A percentile compares a stretch with the other conserved stretches of the same genome.
Conservation (phyloP, 306 rosid genomes). For the Quercus variabilis region DNA sequence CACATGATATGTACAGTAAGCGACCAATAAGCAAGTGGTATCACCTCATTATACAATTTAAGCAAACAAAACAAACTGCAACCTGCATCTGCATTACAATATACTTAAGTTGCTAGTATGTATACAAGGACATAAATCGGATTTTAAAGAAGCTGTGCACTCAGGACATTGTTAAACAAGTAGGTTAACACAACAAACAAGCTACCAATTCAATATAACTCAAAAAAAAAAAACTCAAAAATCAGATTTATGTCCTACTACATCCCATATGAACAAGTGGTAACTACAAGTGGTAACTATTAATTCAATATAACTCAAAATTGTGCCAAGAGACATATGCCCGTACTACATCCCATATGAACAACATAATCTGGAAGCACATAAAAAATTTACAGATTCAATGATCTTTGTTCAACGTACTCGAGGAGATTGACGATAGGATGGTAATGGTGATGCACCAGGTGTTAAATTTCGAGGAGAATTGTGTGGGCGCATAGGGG, state of each 20-base stretch:
- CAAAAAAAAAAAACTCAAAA: constrained; percentile 33
- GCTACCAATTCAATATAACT: constrained; percentile 15
- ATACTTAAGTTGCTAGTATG: background rate
- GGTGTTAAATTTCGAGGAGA: constrained; percentile 49
- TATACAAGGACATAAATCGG: background rate
- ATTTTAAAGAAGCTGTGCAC: background rate
- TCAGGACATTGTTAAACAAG: constrained; percentile 1
- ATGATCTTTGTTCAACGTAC: constrained; percentile 20
- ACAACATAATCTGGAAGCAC: constrained; percentile 24
- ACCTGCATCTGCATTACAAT: background rate
- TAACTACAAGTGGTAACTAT: background rate
- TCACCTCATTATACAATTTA: background rate
- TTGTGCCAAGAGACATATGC: constrained; percentile 23
- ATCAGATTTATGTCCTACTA: no score
- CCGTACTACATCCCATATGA: constrained; percentile 27
- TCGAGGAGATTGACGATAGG: constrained; percentile 48
- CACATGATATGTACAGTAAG: background rate
- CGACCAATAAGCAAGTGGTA: background rate
- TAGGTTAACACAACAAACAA: background rate
- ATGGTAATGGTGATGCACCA: constrained; percentile 52
- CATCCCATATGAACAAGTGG: no score
- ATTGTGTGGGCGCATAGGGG: constrained; percentile 45
- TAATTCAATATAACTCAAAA: constrained; percentile 24
- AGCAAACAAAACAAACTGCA: no score
- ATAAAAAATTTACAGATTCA: constrained; percentile 30